Evolutionary conservation across 2,329 filamentous ascomycete species (phyloP).

Genomic region (Penicillium sp.): DNA sequence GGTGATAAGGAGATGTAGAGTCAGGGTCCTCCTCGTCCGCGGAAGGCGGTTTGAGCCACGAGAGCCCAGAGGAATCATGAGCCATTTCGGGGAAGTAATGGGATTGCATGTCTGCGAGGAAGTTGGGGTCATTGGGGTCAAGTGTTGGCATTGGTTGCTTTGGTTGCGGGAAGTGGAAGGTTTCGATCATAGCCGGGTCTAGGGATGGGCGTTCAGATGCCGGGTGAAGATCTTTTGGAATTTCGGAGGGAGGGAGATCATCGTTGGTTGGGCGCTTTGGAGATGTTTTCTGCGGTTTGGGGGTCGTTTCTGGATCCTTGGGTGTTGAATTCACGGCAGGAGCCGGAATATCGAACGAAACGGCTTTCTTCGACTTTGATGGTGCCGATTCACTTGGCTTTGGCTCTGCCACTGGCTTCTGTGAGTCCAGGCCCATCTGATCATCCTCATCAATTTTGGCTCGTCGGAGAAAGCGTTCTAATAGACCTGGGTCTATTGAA

Average conservation of each 20-base stretch:
- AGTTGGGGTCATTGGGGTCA: slow-evolving; percentile 78
- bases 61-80: slow-evolving; percentile 78
- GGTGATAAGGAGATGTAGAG: slow-evolving; percentile 77
- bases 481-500: slow-evolving; percentile 70
- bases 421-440: slow-evolving; percentile 1
- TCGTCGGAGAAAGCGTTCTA: slow-evolving; percentile 73
- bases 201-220: slow-evolving; percentile 39
- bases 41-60: slow-evolving; percentile 82
- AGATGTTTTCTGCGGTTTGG: neutral
- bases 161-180: slow-evolving; percentile 47
- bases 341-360: slow-evolving; percentile 26
- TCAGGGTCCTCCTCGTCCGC: slow-evolving; percentile 62
- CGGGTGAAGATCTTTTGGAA: slow-evolving; percentile 40
- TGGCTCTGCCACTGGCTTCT: neutral
- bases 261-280: slow-evolving; percentile 23
- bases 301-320: slow-evolving; percentile 4
- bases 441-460: slow-evolving; percentile 70
- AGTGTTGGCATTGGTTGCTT: slow-evolving; percentile 64
- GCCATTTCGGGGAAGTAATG: slow-evolving; percentile 93
- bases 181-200: slow-evolving; percentile 24
- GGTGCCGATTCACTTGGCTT: neutral
- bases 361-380: slow-evolving; percentile 30
- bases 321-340: neutral
- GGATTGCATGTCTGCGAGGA: slow-evolving; percentile 78
- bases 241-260: slow-evolving; percentile 35